Conservation (phyloP, 2,329 filamentous ascomycete genomes). For the Clarireedia monteithiana region DNA sequence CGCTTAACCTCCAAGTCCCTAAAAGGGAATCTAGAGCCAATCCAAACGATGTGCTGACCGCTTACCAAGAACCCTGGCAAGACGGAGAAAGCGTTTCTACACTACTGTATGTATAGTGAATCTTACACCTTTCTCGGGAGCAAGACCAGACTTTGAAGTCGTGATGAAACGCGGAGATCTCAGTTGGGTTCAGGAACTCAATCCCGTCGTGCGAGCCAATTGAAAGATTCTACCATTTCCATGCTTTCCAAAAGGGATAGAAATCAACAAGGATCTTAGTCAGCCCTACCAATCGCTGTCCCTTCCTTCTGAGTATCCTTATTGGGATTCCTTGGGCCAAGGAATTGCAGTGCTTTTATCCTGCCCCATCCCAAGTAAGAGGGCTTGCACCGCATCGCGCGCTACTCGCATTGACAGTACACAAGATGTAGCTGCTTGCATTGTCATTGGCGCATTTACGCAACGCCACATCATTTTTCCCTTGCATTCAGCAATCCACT, state of each 20-base stretch:
- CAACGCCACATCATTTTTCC: neutral
- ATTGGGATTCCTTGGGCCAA: neutral
- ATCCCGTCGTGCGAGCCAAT: neutral
- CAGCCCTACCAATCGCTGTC: slow-evolving; percentile 13
- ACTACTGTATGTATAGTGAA: no score
- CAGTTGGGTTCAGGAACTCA: neutral
- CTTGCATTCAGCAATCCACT: neutral
- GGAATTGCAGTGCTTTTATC: no score
- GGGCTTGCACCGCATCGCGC: slow-evolving; percentile 3
- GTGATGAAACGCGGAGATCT: slow-evolving; percentile 6
- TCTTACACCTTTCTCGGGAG: neutral
- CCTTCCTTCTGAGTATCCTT: neutral
- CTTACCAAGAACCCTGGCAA: neutral
- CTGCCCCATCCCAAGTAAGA: neutral
- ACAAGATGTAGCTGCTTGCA: neutral
- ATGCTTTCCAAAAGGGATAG: neutral
- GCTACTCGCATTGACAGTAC: neutral
- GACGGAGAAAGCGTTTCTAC: neutral
- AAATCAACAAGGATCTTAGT: neutral
- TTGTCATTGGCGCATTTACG: slow-evolving; percentile 5
- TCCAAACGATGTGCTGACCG: neutral
- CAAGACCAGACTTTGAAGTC: neutral
- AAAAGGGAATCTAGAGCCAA: no score
- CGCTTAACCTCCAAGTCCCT: no score
- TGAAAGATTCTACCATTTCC: neutral